Percentiles rank a stretch among this genome's conserved stretches.
Evolutionary conservation across 2,329 filamentous ascomycete genomes (phyloP).

Genomic region (Fusarium hostae): DNA sequence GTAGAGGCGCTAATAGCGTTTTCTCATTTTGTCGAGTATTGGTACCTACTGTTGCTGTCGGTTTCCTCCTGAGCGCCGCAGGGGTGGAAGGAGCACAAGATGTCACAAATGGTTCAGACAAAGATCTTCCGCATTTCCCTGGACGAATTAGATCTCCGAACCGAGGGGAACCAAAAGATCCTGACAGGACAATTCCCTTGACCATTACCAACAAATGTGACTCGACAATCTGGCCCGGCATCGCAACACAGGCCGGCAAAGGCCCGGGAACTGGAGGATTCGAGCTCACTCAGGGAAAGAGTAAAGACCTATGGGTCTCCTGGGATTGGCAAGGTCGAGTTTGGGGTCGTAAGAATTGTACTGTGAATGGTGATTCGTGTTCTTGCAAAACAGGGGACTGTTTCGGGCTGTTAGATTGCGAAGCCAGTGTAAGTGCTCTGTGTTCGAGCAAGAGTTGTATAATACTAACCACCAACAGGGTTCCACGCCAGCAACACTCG

Average conservation of each 20-base stretch:
- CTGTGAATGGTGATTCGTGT: constrained; percentile 73
- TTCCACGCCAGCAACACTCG: constrained; percentile 77
- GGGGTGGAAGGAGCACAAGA: constrained; percentile 24
- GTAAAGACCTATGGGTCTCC: constrained; percentile 71
- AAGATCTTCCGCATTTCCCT: constrained; percentile 43
- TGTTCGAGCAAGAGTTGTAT: neutral
- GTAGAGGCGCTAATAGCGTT: constrained; percentile 22
- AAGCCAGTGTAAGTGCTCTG: constrained; percentile 67
- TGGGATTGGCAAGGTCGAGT: constrained; percentile 83
- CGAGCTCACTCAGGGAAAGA: constrained; percentile 68
- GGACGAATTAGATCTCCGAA: constrained; percentile 41
- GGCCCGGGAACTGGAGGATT: constrained; percentile 77
- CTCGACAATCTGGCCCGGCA: constrained; percentile 79
- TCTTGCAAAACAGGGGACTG: constrained; percentile 84
- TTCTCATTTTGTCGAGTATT: constrained; percentile 39
- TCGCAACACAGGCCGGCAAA: constrained; percentile 77
- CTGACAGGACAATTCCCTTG: constrained; percentile 62
- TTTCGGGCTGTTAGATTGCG: constrained; percentile 74
- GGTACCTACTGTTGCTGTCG: constrained; percentile 35
- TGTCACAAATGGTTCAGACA: constrained; percentile 41
- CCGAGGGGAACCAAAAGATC: constrained; percentile 33
- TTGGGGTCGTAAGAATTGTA: constrained; percentile 88
- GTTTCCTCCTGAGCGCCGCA: constrained; percentile 31
- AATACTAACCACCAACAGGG: constrained; percentile 61
- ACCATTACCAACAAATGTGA: constrained; percentile 77